Percentiles rank a stretch among this genome's conserved stretches.
phyloP scores from a whole-genome alignment of 192 early-diverging fungal genomes.

The Coemansia sp. region DNA sequence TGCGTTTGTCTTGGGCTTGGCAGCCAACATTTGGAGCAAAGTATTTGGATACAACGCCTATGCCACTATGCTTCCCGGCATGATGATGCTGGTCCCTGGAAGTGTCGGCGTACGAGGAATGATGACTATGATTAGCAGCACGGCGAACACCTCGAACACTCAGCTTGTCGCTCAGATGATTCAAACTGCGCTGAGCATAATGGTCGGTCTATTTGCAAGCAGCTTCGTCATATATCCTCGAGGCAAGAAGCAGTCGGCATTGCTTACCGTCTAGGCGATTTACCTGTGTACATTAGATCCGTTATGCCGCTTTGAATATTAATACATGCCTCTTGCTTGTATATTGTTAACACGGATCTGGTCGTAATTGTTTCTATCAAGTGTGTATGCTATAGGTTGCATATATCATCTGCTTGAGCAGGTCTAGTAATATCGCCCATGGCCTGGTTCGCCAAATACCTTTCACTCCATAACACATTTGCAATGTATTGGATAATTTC shows the following conservation, averaged over 20 bases:
- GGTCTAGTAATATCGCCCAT: too few species aligned
- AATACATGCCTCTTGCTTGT: too few species aligned
- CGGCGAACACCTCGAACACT: slow-evolving; percentile 32
- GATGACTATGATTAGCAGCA: slow-evolving; percentile 59
- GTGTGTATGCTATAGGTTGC: too few species aligned
- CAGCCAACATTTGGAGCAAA: slow-evolving; percentile 71
- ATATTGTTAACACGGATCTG: too few species aligned
- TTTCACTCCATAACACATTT: neutral
- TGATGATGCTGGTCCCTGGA: slow-evolving; percentile 80
- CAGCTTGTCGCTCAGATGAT: slow-evolving; percentile 53
- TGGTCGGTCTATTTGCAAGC: slow-evolving; percentile 64
- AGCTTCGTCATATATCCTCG: slow-evolving; percentile 58
- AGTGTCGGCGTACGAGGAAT: slow-evolving; percentile 65
- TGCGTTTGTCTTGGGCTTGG: slow-evolving; percentile 73
- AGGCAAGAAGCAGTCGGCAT: slow-evolving; percentile 46
- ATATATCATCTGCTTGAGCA: too few species aligned
- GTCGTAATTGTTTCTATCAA: too few species aligned
- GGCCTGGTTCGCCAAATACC: neutral
- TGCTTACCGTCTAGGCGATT: slow-evolving; percentile 33
- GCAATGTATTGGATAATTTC: neutral
- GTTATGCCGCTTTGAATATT: neutral
- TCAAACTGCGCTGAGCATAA: slow-evolving; percentile 61
- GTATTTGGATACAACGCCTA: slow-evolving; percentile 62
- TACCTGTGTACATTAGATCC: neutral
- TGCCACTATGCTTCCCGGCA: slow-evolving; percentile 75